phyloP scores from a whole-genome alignment of 306 rosid species.

The Malus orientalis region DNA sequence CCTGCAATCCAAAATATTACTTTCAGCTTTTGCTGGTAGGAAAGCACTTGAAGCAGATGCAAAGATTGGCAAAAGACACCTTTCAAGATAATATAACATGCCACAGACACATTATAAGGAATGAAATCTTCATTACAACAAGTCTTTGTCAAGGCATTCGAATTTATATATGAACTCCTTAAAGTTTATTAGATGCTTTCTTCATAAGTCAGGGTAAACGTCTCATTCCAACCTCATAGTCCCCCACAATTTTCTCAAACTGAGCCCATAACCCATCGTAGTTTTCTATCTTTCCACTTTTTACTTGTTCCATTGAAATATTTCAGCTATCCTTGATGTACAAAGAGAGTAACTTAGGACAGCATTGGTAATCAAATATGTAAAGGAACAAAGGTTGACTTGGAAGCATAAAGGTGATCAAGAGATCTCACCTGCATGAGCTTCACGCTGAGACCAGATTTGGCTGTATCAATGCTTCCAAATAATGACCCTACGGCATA shows the following conservation, averaged over 20 bases:
- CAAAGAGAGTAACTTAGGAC: background rate
- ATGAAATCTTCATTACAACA: background rate
- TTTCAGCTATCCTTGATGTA: background rate
- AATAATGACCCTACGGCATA: conserved; percentile 64
- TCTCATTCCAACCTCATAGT: background rate
- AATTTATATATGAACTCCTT: background rate
- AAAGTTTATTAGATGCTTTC: background rate
- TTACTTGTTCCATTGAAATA: no score
- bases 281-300: background rate
- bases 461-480: conserved; percentile 66
- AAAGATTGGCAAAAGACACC: background rate
- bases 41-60: background rate
- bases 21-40: background rate
- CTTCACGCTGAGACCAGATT: conserved; percentile 62
- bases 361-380: background rate
- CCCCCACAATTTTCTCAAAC: background rate
- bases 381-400: background rate
- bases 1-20: conserved; percentile 46
- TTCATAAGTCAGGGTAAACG: background rate
- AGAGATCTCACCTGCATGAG: conserved; percentile 72
- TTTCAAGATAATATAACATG: background rate
- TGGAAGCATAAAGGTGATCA: background rate
- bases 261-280: background rate
- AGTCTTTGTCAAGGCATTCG: background rate
- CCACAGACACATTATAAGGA: background rate